A percentile compares a stretch with the other conserved stretches of the same genome.
These are phyloP conservation scores for Solanum pinnatisectum DNA, from an alignment of 257 asterid species.

Conservation along the genomic window DNA sequence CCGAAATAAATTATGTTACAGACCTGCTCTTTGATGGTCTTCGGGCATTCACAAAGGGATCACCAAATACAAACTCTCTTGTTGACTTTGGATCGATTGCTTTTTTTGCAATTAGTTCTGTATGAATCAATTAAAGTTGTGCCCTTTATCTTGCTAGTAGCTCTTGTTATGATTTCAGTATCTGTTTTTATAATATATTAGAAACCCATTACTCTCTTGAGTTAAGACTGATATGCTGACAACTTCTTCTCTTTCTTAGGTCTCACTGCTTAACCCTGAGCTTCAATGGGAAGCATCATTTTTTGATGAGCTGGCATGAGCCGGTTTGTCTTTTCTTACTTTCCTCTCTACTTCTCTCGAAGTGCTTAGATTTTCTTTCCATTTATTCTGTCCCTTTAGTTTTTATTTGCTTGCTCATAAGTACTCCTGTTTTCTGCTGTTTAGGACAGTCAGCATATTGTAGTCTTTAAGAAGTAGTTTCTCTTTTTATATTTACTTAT, in stretches of 20 bases:
- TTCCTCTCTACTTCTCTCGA: not conserved
- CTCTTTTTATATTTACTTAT: not conserved
- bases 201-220: not conserved
- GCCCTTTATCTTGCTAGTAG: slow-evolving; percentile 3
- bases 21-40: slow-evolving; percentile 87
- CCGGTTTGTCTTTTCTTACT: slow-evolving; percentile 54
- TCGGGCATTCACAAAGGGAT: slow-evolving; percentile 70
- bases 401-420: not conserved
- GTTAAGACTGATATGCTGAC: not conserved
- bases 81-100: slow-evolving; percentile 94
- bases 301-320: slow-evolving; percentile 97
- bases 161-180: slow-evolving; percentile 5
- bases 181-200: not conserved
- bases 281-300: slow-evolving; percentile 87
- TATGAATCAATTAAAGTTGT: slow-evolving; percentile 23
- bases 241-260: slow-evolving; percentile 27
- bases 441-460: not conserved
- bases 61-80: slow-evolving; percentile 94
- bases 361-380: not conserved
- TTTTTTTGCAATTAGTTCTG: slow-evolving; percentile 89
- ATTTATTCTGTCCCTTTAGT: not conserved
- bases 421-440: not conserved
- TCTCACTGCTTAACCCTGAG: slow-evolving; percentile 78
- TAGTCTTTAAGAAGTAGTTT: not conserved
- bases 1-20: slow-evolving; percentile 14